phyloP scores from a whole-genome alignment of 2,329 filamentous ascomycete species.

The Neofusicoccum laricinum region DNA sequence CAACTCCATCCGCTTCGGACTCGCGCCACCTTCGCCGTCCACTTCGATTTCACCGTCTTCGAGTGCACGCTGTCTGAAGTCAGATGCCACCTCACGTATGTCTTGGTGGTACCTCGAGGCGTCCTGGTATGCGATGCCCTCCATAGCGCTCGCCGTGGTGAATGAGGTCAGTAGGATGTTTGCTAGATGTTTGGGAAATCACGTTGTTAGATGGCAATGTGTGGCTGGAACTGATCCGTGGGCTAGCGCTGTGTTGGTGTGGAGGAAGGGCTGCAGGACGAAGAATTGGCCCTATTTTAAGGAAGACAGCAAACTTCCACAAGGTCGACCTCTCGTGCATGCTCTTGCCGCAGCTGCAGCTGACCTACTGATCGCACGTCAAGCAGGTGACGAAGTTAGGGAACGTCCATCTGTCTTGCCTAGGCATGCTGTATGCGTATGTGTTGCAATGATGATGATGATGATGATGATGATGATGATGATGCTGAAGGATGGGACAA shows the following conservation, averaged over 20 bases:
- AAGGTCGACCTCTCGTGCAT: neutral
- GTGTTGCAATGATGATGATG: neutral
- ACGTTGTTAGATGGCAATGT: neutral
- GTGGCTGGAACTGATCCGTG: neutral
- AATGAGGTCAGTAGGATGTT: neutral
- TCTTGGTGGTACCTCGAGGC: constrained; percentile 14
- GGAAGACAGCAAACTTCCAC: neutral
- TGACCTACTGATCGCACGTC: neutral
- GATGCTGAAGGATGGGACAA: neutral
- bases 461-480: neutral
- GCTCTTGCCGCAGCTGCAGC: neutral
- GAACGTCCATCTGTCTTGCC: neutral
- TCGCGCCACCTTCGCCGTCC: neutral
- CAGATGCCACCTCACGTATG: constrained; percentile 2
- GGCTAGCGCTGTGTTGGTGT: neutral
- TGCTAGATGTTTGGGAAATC: neutral
- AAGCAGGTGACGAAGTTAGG: neutral
- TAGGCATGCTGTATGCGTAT: neutral
- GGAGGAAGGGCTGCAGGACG: neutral
- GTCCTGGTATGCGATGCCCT: constrained; percentile 14
- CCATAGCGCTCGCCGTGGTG: constrained; percentile 1
- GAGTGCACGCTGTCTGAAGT: neutral
- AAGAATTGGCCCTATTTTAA: neutral
- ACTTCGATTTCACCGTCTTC: neutral
- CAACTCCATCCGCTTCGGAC: neutral